Conservation (phyloP, 148 eudicot genomes). For the Dianthus caryophyllus region DNA sequence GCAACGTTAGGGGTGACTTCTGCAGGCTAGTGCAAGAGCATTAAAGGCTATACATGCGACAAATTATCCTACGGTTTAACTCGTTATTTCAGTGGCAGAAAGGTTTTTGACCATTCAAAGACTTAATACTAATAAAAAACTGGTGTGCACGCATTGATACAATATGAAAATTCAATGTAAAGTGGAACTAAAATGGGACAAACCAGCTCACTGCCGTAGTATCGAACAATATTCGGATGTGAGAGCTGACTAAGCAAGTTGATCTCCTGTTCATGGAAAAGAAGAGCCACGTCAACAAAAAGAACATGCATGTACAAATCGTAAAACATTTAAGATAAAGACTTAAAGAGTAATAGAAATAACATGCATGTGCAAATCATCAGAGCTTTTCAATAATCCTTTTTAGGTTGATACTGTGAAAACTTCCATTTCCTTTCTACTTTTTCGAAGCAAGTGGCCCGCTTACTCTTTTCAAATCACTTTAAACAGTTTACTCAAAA, state of each 20-base stretch:
- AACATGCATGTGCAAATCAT: neutral
- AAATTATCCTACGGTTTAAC: neutral
- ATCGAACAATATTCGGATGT: constrained; percentile 85
- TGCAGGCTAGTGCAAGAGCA: neutral
- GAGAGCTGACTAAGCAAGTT: constrained; percentile 77
- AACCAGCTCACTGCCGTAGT: constrained; percentile 92
- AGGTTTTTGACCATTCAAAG: neutral
- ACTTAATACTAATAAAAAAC: neutral
- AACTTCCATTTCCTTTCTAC: neutral
- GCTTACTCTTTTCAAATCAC: too few species aligned
- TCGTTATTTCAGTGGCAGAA: neutral
- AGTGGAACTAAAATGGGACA: constrained; percentile 14
- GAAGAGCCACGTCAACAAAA: neutral
- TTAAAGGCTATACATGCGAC: neutral
- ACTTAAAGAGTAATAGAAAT: too few species aligned
- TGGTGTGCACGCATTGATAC: neutral
- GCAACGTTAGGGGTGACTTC: constrained; percentile 1
- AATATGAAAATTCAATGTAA: constrained; percentile 1
- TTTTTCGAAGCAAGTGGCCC: too few species aligned
- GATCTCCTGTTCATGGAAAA: constrained; percentile 62
- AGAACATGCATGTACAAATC: constrained; percentile 4
- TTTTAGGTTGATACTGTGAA: neutral
- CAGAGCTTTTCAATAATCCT: neutral
- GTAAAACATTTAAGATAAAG: neutral
- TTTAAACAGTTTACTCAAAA: too few species aligned